A percentile compares a stretch with the other conserved stretches of the same genome.
These are phyloP conservation scores for Cladorrhinum sp. DNA, from an alignment of 2,329 filamentous ascomycete genomes.

Conservation along the genomic window DNA sequence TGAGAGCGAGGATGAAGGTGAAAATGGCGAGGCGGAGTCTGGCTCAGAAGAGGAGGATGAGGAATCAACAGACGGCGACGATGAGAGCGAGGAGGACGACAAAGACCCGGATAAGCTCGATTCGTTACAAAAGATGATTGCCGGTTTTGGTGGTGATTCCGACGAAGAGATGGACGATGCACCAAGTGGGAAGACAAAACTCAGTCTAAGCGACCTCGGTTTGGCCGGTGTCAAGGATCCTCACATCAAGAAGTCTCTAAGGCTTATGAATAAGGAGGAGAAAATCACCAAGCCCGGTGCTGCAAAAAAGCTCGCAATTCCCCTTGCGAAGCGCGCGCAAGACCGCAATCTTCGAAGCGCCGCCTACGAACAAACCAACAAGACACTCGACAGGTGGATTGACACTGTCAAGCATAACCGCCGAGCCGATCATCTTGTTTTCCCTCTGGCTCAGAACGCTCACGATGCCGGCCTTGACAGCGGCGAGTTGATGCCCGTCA, in stretches of 20 bases:
- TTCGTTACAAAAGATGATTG: constrained; percentile 66
- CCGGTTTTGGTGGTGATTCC: constrained; percentile 62
- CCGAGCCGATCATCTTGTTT: constrained; percentile 82
- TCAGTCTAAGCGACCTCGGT: constrained; percentile 72
- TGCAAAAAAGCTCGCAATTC: constrained; percentile 72
- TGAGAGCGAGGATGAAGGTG: constrained; percentile 51
- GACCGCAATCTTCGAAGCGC: constrained; percentile 76
- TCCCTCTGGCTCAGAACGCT: constrained; percentile 75
- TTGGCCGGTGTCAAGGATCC: constrained; percentile 70
- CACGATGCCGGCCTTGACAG: constrained; percentile 58
- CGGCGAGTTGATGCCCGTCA: constrained; percentile 63
- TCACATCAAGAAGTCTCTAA: constrained; percentile 73
- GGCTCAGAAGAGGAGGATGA: constrained; percentile 43
- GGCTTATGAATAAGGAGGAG: constrained; percentile 65
- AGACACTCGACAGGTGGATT: constrained; percentile 85
- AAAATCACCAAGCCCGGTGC: constrained; percentile 56
- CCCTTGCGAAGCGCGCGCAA: constrained; percentile 81
- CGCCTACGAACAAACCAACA: constrained; percentile 87
- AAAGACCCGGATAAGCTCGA: constrained; percentile 57
- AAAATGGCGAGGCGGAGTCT: constrained; percentile 42
- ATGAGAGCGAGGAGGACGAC: constrained; percentile 35
- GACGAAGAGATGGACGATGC: constrained; percentile 44
- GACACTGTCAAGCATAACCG: constrained; percentile 95
- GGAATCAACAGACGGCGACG: constrained; percentile 40
- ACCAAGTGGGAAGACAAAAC: constrained; percentile 57